Base-by-base conservation (phyloP, 495 filamentous ascomycete species). In the Penicilliopsis zonata region DNA sequence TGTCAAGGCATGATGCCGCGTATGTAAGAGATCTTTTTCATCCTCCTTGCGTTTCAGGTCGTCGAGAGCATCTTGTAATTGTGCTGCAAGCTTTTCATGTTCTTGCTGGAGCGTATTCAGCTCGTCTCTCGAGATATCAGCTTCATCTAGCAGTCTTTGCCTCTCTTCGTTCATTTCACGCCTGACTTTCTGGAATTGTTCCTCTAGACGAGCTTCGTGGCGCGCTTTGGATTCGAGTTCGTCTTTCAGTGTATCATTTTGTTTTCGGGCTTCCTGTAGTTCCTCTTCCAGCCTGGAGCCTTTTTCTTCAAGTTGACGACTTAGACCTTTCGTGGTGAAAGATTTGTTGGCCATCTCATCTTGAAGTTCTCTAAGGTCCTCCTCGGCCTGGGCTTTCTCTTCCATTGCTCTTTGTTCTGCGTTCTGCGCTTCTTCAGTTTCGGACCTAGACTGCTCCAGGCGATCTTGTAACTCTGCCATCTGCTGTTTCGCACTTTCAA, bases 341-440 rank as follows among this genome's bases (percentile, higher is more conserved):
- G 80, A 85, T 47, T 83, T 86, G 49, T 86, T 77, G 5, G 77
- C 65, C 65, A 86, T 74, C 41, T 88, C 81, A 28, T 82, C 77
- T 30, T 78, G 78, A 13, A 90, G 52, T 49, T 86, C 61, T 26
- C 60, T 55, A 14, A 70, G 49, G 30, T 74, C 58, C 12, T 61
- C 51, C 35, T 71, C 65, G 0, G 58, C 58, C 15, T 57, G 52
- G 5, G 55, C 44, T 28, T 79, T 82, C 30, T 77, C 69, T 13
- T 67, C 50, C n/a, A 72, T 34, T n/a, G 80, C 78, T 18, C 70
- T 59, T 30, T 81, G 62, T 8, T 77, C 55, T 31, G 78, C 69
- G 2, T 73, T 65, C 32, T 72, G 61, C 13, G 73, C 67, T 42
- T 81, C 72, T 26, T 61, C 53, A 5, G 73, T 61, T 2, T 73